Base-by-base conservation (phyloP, 805 yeast genomes). In the Cyberlindnera sargentensis region DNA sequence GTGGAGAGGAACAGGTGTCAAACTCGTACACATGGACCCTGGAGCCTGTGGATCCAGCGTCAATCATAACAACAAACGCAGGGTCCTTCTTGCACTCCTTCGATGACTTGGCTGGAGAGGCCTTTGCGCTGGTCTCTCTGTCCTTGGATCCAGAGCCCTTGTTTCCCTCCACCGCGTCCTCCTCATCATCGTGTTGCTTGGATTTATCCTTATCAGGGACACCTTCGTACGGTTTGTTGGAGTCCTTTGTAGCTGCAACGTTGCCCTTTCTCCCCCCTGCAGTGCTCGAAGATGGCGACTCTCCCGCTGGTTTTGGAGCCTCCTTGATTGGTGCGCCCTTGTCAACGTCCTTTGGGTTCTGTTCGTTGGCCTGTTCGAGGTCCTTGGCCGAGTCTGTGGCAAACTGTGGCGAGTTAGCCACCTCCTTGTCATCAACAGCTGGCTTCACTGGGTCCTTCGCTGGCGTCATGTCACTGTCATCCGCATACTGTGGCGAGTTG, bases 31-130 rank as follows among this genome's bases (percentile, higher is more conserved):
- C 82, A 64, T 95, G 99, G 34, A 93, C 85, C 63, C 99, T 81
- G 11, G 97, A 89, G 30, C 99, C 99, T 11, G 95, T 84, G 1
- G 98, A 90, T 7, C 99, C 99, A 6, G 99, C 99, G 69, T 93
- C 99, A 44, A 93, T 72, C 96, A 93, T 89, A 25, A 93, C 76
- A 29, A 90, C 97, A 55, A 74, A 91, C 58, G 84, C 84, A 31
- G 76, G 65, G 27, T 76, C 69, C 39, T 64, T 62, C 3, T 48
- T 57, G 56, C 78, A 73, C 23, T 52, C 37, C 32, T 32, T 39
- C 9, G n/a, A 9, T 27, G 43, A 50, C 36, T 53, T 45, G 5
- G 43, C 23, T 15, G 20, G 20, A 5, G 52, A 10, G 39, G 52
- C 8, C 27, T 10, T 31, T 23, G n/a, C 33, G 30, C 20, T n/a